Conservation (phyloP, 306 rosid species). For the Vicia villosa region DNA sequence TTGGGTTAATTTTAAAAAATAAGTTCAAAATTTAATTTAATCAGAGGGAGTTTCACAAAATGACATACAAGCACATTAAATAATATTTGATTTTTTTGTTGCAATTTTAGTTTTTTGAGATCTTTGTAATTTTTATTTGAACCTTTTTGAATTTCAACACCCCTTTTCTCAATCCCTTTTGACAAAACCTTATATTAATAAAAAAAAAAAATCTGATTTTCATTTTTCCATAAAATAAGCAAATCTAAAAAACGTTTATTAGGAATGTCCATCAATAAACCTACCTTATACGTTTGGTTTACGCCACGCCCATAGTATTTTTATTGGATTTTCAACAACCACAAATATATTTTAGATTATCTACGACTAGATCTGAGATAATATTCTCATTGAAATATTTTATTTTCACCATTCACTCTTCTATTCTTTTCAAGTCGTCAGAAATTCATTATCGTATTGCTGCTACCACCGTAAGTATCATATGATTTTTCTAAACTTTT, state of each 20-base stretch:
- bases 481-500: neutral
- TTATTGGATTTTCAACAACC: neutral
- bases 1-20: no score
- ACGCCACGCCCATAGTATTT: neutral
- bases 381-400: neutral
- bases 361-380: neutral
- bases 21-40: no score
- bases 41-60: no score
- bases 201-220: neutral
- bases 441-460: neutral
- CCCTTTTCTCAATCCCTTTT: neutral
- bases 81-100: no score
- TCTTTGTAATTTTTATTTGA: no score
- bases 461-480: neutral
- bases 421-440: neutral
- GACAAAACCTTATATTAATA: neutral
- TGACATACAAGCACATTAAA: no score
- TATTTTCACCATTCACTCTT: neutral
- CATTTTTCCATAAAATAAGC: neutral
- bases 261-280: no score
- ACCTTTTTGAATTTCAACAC: no score
- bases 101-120: no score
- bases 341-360: neutral
- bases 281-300: no score
- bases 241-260: no score